Evolutionary conservation across 257 asterid species (phyloP).

Genomic region (Penstemon davidsonii): DNA sequence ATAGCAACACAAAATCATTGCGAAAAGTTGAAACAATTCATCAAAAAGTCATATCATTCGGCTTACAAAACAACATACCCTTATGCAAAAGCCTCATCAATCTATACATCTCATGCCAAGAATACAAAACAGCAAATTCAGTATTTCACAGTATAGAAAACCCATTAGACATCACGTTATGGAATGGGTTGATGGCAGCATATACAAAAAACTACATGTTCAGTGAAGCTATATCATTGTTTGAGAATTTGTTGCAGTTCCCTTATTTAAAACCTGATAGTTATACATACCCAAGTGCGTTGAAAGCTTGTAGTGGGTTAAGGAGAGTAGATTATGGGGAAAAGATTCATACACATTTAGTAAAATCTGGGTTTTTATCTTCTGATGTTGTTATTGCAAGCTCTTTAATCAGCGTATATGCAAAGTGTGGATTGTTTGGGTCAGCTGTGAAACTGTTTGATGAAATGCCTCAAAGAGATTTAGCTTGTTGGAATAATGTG

Average conservation of each 20-base stretch:
- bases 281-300: conserved; percentile 72
- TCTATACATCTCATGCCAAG: conserved; percentile 52
- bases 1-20: conserved; percentile 35
- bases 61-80: conserved; percentile 50
- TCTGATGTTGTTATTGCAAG: conserved; percentile 63
- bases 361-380: conserved; percentile 53
- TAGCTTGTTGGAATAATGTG: conserved; percentile 74
- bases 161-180: conserved; percentile 64
- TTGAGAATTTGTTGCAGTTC: conserved; percentile 37
- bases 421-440: conserved; percentile 48
- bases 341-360: conserved; percentile 53
- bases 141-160: conserved; percentile 48
- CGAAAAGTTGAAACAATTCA: conserved; percentile 44
- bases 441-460: conserved; percentile 63
- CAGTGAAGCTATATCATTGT: conserved; percentile 51
- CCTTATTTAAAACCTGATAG: conserved; percentile 58
- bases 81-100: conserved; percentile 64
- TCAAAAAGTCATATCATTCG: conserved; percentile 52
- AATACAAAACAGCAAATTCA: conserved; percentile 41
- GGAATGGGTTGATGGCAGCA: conserved; percentile 71
- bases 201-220: conserved; percentile 59
- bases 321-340: conserved; percentile 47
- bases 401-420: conserved; percentile 57
- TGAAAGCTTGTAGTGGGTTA: conserved; percentile 73
- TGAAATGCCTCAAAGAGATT: conserved; percentile 72